Evolutionary conservation across 2,329 filamentous ascomycete genomes (phyloP).

Genomic region (Ascochyta clinopodiicola): DNA sequence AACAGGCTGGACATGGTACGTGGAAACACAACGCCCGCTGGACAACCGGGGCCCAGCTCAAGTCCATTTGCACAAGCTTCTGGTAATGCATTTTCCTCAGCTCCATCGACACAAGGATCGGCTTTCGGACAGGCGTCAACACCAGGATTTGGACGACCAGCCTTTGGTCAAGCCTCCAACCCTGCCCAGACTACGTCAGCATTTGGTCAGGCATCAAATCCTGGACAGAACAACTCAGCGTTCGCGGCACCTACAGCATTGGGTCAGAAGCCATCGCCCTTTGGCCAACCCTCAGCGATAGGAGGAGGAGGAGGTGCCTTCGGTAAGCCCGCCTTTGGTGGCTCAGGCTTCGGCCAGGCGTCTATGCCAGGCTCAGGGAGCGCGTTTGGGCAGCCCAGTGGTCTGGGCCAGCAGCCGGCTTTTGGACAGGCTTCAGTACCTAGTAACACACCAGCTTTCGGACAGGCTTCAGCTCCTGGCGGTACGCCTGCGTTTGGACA

Average conservation of each 20-base stretch:
- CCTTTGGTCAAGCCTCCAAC: conserved; percentile 48
- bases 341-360: conserved; percentile 49
- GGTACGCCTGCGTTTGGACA: conserved; percentile 44
- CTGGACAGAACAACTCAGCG: conserved; percentile 29
- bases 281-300: conserved; percentile 49
- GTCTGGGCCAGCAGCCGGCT: conserved; percentile 21
- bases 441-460: conserved; percentile 43
- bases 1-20: conserved; percentile 44
- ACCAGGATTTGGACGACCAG: conserved; percentile 43
- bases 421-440: conserved; percentile 49
- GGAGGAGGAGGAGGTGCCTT: conserved; percentile 43
- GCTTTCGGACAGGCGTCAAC: conserved; percentile 51
- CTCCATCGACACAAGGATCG: conserved; percentile 27
- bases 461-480: conserved; percentile 43
- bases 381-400: conserved; percentile 29
- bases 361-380: conserved; percentile 36
- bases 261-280: conserved; percentile 39
- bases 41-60: conserved; percentile 16
- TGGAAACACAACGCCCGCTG: conserved; percentile 23
- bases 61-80: conserved; percentile 38
- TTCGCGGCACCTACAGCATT: conserved; percentile 51
- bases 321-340: conserved; percentile 43
- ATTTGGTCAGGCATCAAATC: conserved; percentile 52
- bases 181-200: conserved; percentile 42
- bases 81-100: conserved; percentile 39